phyloP scores from a whole-genome alignment of 306 rosid genomes.

The Mimosa pudica region DNA sequence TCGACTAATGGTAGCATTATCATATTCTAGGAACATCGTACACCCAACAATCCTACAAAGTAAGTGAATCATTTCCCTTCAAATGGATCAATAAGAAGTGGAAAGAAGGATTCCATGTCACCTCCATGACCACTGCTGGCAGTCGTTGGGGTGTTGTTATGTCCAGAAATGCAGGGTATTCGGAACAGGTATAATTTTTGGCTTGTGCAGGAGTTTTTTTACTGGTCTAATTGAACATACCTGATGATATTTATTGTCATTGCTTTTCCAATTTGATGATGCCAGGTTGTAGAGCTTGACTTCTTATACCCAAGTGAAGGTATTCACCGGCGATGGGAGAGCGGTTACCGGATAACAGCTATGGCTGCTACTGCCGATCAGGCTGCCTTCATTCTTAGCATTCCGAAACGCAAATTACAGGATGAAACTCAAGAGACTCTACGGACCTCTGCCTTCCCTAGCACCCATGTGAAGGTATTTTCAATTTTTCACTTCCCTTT shows the following conservation, averaged over 20 bases:
- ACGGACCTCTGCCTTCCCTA: constrained; percentile 93
- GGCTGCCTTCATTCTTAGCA: constrained; percentile 93
- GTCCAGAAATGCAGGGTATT: constrained; percentile 93
- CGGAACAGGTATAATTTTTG: constrained; percentile 73
- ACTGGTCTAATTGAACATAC: background rate
- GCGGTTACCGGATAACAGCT: constrained; percentile 80
- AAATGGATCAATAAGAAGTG: constrained; percentile 97
- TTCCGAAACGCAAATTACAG: constrained; percentile 80
- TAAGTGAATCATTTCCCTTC: constrained; percentile 87
- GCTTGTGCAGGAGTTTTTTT: background rate
- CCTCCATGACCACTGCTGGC: constrained; percentile 96
- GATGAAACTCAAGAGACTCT: constrained; percentile 94
- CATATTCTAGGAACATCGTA: constrained; percentile 72
- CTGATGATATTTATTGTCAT: constrained; percentile 6
- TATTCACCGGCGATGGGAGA: constrained; percentile 89
- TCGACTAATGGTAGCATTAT: constrained; percentile 25
- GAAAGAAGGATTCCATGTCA: constrained; percentile 97
- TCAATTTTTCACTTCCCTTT: constrained; percentile 13
- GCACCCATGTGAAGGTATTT: constrained; percentile 89
- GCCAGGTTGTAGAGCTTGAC: constrained; percentile 92
- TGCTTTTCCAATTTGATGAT: constrained; percentile 26
- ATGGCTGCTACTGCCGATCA: constrained; percentile 96
- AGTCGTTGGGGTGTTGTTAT: constrained; percentile 96
- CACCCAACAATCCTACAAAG: constrained; percentile 93
- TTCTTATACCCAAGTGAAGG: constrained; percentile 95